Base-by-base conservation (phyloP, 768 basidiomycete genomes). In the Mycena belliarum region DNA sequence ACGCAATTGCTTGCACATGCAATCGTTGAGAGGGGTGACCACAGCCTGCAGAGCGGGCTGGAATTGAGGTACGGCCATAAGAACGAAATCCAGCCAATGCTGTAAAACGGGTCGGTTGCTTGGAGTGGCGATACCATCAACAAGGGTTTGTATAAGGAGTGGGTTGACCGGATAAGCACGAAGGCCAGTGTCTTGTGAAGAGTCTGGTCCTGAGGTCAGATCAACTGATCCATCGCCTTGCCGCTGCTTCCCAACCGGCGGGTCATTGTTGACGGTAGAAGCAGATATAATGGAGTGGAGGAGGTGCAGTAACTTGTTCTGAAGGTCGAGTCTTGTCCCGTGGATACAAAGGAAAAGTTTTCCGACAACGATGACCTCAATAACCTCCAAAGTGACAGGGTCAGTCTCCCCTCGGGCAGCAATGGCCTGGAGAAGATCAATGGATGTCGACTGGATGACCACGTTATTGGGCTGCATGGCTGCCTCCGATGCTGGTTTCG, bases 21-120 rank as follows among this genome's bases (percentile, higher is more conserved):
- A 89, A 58, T 93, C 93, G 59, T 82, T 87, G 26, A 98, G 77
- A 2, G 93, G 88, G 3, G 82, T 75, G 23, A 96, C 77, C 33
- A 87, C 79, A 11, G 80, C 76, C 49, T 87, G 84, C 1, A 92
- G 75, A 2, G 83, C 76, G 20, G 86, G 86, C 56, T 89, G 88
- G 67, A 94, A 91, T 64, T 93, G 91, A 5, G 93, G 87, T 18
- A 95, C 75, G 1, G 93, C 91, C 86, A 92, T 91, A 52, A 96
- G 81, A 57, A 98, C 80, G 69, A 99, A 98, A 69, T 98, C 96
- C 25, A 98, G 79, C 96, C 96, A 98, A 65, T 97, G 93, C 66
- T 97, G 95, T 28, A 96, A 71, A 24, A 96, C 82, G 1, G 93
- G 81, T 26, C 87, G 84, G 72, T 96, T 97, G 28, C 80, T 72